Conservation (phyloP, 345 rosid genomes). For the Citrus reticulata region DNA sequence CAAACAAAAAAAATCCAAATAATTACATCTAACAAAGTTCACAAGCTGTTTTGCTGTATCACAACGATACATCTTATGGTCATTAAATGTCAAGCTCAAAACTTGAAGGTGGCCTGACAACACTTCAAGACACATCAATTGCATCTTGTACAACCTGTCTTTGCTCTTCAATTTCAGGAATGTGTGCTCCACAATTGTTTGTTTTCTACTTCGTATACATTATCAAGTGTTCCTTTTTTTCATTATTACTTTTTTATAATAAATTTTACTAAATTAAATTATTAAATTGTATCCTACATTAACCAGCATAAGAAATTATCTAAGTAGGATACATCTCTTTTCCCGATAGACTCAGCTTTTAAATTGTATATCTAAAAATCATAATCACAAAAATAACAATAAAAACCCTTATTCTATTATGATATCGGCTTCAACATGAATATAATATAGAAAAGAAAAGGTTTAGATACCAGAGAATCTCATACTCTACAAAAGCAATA, state of each 20-base stretch:
- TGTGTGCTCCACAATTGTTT: neutral
- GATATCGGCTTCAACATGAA: neutral
- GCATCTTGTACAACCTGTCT: neutral
- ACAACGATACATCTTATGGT: no score
- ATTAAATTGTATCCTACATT: no score
- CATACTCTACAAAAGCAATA: neutral
- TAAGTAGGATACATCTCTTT: no score
- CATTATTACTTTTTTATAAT: neutral
- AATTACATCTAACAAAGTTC: no score
- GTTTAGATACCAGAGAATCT: neutral
- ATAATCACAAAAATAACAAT: neutral
- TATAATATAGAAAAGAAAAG: neutral
- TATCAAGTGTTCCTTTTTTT: neutral
- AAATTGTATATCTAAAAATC: no score
- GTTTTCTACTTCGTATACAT: no score
- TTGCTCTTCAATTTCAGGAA: neutral
- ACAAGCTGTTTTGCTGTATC: no score
- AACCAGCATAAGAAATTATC: no score
- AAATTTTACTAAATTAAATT: neutral
- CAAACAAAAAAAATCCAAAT: no score
- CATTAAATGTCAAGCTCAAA: neutral
- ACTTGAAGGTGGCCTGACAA: neutral
- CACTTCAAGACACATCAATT: neutral
- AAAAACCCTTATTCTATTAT: neutral
- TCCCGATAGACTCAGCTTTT: rapidly evolving